Evolutionary conservation across 78 protist genomes (phyloP).

Genomic region (Cyanophora paradoxa): DNA sequence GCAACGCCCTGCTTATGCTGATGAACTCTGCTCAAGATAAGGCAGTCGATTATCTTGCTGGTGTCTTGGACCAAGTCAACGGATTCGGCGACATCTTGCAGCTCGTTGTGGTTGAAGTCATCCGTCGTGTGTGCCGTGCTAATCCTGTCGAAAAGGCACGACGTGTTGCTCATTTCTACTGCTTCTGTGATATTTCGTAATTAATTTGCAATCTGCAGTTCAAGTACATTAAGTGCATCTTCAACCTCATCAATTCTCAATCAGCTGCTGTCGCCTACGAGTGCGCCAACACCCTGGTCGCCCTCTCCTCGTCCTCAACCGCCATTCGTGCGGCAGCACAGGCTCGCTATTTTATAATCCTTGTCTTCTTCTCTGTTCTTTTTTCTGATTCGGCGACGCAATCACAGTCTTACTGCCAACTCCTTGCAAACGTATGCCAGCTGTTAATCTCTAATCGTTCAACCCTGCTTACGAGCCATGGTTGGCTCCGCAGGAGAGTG

Average conservation of each 20-base stretch:
- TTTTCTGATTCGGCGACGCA: no score
- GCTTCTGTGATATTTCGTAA: slow-evolving; percentile 25
- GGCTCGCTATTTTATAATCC: neutral
- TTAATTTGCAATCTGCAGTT: slow-evolving; percentile 17
- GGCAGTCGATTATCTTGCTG: slow-evolving; percentile 72
- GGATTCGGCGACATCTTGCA: slow-evolving; percentile 79
- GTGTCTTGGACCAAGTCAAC: slow-evolving; percentile 42
- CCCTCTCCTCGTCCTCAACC: slow-evolving; percentile 47
- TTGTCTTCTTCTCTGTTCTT: neutral
- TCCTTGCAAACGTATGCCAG: no score
- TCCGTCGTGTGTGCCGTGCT: slow-evolving; percentile 61
- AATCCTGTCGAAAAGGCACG: slow-evolving; percentile 37
- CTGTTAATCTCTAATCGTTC: no score
- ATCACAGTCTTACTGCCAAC: no score
- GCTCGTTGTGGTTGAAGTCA: slow-evolving; percentile 81
- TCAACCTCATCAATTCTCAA: slow-evolving; percentile 50
- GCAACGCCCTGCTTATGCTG: slow-evolving; percentile 94
- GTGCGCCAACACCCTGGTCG: slow-evolving; percentile 55
- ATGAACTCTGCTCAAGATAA: slow-evolving; percentile 64
- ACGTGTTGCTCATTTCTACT: slow-evolving; percentile 25
- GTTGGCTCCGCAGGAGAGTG: slow-evolving; percentile 50
- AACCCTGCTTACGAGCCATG: no score
- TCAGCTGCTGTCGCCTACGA: slow-evolving; percentile 68
- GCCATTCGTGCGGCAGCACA: neutral
- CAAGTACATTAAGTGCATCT: neutral